These are phyloP conservation scores for Fusarium secorum DNA, from an alignment of 2,329 filamentous ascomycete genomes.

Conservation along the genomic window DNA sequence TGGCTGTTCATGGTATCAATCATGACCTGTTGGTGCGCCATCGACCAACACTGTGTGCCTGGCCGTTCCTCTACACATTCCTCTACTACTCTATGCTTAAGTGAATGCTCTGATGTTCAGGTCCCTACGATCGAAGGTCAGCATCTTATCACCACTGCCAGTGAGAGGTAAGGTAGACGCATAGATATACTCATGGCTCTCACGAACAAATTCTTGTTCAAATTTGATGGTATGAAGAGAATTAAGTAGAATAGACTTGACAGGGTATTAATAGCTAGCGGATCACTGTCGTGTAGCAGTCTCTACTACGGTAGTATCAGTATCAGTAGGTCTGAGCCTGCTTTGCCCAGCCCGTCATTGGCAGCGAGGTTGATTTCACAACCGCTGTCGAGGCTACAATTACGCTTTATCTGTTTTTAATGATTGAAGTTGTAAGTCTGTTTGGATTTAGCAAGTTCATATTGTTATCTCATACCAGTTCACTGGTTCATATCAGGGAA, in stretches of 20 bases:
- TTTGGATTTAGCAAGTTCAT: background rate
- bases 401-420: background rate
- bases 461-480: background rate
- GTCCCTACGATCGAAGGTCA: background rate
- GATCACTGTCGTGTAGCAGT: background rate
- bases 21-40: conserved; percentile 15
- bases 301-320: background rate
- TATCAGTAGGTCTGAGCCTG: background rate
- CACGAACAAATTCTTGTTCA: background rate
- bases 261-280: background rate
- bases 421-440: background rate
- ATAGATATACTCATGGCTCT: background rate
- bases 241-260: background rate
- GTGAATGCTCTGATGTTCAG: background rate
- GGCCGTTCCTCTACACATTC: conserved; percentile 11
- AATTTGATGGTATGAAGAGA: background rate
- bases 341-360: background rate
- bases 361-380: background rate
- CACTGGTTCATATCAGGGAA: background rate
- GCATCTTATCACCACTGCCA: background rate
- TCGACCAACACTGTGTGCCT: conserved; percentile 28
- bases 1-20: conserved; percentile 18
- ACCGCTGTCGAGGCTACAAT: background rate
- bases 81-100: background rate
- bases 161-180: background rate